A percentile compares a stretch with the other conserved stretches of the same genome.
Evolutionary conservation across 768 basidiomycete genomes (phyloP).

Genomic region (Pleurotus ostreatus): DNA sequence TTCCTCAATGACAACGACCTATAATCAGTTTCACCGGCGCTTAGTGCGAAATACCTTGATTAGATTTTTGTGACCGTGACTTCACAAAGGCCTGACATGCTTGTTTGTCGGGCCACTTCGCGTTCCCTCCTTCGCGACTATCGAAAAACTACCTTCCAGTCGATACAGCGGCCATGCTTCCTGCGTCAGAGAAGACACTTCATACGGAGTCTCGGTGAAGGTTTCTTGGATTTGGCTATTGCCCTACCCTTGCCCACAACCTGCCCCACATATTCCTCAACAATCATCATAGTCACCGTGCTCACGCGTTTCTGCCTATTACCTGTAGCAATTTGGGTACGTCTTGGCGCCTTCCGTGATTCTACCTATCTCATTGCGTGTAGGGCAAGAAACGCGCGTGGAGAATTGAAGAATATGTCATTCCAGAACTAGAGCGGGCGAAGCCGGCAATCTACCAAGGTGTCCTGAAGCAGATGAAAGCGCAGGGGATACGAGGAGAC

Average conservation of each 20-base stretch:
- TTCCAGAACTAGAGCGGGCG: constrained; percentile 52
- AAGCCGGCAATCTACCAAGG: constrained; percentile 37
- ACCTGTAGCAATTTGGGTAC: constrained; percentile 76
- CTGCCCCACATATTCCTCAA: constrained; percentile 67
- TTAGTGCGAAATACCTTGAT: neutral
- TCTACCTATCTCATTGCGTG: constrained; percentile 4
- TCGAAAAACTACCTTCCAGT: neutral
- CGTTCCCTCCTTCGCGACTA: neutral
- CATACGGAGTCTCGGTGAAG: constrained; percentile 48
- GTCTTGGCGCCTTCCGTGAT: constrained; percentile 16
- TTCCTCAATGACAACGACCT: neutral
- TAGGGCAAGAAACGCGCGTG: constrained; percentile 62
- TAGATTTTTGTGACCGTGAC: constrained; percentile 1
- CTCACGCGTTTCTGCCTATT: constrained; percentile 55
- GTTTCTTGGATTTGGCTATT: constrained; percentile 71
- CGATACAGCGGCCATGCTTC: neutral
- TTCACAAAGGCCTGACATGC: neutral
- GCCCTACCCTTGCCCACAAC: constrained; percentile 70
- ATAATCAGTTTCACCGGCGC: neutral
- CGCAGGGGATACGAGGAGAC: constrained; percentile 48
- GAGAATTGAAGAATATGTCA: constrained; percentile 55
- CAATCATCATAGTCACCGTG: constrained; percentile 69
- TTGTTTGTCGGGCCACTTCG: neutral
- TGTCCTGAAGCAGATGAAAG: constrained; percentile 52
- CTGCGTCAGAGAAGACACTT: neutral